Evolutionary conservation across 2,329 filamentous ascomycete genomes (phyloP), one percentile per base, ranked within the genome.

Genomic region (Arthrobotrys musiformis): DNA sequence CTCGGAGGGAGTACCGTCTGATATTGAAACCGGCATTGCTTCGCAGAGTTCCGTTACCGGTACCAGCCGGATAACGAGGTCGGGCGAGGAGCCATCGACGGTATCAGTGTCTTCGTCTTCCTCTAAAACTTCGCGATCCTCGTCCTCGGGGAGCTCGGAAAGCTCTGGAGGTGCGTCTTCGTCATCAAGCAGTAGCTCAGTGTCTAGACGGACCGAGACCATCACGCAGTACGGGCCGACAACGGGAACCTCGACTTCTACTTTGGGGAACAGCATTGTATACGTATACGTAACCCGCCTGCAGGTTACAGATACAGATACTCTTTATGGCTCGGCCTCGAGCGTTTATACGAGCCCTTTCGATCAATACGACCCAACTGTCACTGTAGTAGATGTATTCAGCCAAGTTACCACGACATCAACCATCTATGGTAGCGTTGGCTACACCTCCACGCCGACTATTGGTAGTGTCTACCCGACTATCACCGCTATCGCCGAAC

Each of bases 381-480:
- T 77, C 24, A 77, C 66, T 2, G 33, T 70, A 3, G 35, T 66
- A 6, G n/a, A 62, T 11, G 28, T 77, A 11, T 35, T 66, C 19
- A 70, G 30, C n/a, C 73, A 77, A 22, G 19, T 24, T 26, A 44
- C 70, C 4, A 77, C 73, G 22, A 77, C 73, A 13, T 4, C 13
- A 2, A 62, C 66, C 5, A 28, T 52, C 0, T 77, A 70, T 56
- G 73, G 73, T 28, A 35, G 30, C 9, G 42, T 26, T 22, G 73
- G 64, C 0, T 77, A 44, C 17, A 70, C 66, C 4, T 77, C 73
- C 0, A 77, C 73, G 8, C 73, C 73, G 3, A 61, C 42, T 4
- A 62, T 70, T 11, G 73, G 73, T 1, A 77, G 66, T 35, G 19
- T 61, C 1, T 77, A 44, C 28, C 73, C 73, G 1, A 77, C 73